Conservation (phyloP, 202 grass and related monocot genomes). For the Panicum virgatum region DNA sequence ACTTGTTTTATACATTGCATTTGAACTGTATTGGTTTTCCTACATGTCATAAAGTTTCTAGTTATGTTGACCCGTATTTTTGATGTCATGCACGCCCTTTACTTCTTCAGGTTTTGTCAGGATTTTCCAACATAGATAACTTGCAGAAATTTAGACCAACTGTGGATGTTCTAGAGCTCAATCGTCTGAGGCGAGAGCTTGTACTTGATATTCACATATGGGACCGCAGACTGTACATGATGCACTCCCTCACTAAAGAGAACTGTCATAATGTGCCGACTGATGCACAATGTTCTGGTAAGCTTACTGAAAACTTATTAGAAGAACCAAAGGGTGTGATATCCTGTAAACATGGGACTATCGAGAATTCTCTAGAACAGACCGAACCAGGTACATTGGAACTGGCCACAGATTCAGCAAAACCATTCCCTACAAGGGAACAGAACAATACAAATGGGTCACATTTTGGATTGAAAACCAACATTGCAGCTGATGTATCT, state of each 20-base stretch:
- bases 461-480: slow-evolving; percentile 47
- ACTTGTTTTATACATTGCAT: slow-evolving; percentile 35
- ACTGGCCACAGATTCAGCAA: slow-evolving; percentile 18
- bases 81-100: slow-evolving; percentile 8
- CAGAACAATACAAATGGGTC: slow-evolving; percentile 27
- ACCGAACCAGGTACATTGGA: slow-evolving; percentile 18
- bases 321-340: slow-evolving; percentile 41
- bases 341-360: slow-evolving; percentile 20
- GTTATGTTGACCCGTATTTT: neutral
- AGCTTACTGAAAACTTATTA: slow-evolving; percentile 37
- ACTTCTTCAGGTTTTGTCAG: slow-evolving; percentile 49
- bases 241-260: slow-evolving; percentile 70
- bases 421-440: slow-evolving; percentile 24
- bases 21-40: slow-evolving; percentile 9
- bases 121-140: slow-evolving; percentile 43
- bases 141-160: slow-evolving; percentile 42
- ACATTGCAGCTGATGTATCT: slow-evolving; percentile 49
- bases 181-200: slow-evolving; percentile 66
- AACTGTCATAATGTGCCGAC: slow-evolving; percentile 40
- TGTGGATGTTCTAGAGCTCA: slow-evolving; percentile 87
- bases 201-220: slow-evolving; percentile 67
- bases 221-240: slow-evolving; percentile 73
- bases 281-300: slow-evolving; percentile 40
- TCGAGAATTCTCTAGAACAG: slow-evolving; percentile 41
- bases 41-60: neutral